Base-by-base conservation (phyloP, 352 stramenopile genomes). In the Pilasporangium apinafurcum region DNA sequence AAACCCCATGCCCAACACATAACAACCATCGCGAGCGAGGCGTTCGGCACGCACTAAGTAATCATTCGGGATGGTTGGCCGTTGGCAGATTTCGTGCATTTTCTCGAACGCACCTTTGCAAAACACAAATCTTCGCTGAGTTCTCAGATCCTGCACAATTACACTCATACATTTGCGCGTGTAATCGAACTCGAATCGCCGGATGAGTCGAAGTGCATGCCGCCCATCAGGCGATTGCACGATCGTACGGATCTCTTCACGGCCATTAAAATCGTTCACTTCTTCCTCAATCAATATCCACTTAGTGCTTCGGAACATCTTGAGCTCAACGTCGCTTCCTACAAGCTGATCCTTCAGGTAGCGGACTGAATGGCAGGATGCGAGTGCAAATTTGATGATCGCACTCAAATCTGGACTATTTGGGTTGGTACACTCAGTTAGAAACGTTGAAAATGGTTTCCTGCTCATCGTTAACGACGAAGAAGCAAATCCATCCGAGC, bases 181-280 rank as follows among this genome's bases (percentile, higher is more conserved):
- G 53, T 85, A 66, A 46, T 92, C 80, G 50, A 95, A 95, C 27
- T 90, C 77, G 51, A 85, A 92, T 25, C 67, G 60, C 41, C 92
- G 89, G 34, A 95, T 34, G 16, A 92, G 62, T 24, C 68, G 50
- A 6, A 83, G 51, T 46, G 37, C 29, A 17, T 17, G 16, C 20
- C 17, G 46, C 14, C 21, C 33, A n/a, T n/a, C n/a, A n/a, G n/a
- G n/a, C n/a, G n/a, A n/a, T n/a, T n/a, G n/a, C n/a, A n/a, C n/a
- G n/a, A n/a, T n/a, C n/a, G n/a, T n/a, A n/a, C n/a, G n/a, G n/a
- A n/a, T n/a, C n/a, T n/a, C n/a, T n/a, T n/a, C n/a, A n/a, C n/a
- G n/a, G 37, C 44, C 46, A n/a, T 63, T 51, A 47, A 46, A 51
- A 33, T 63, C 48, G 21, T 59, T 43, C 18, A 24, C 49, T n/a